phyloP scores from a whole-genome alignment of 108 stramenopile species.

The Cyclostephanos tholiformis region DNA sequence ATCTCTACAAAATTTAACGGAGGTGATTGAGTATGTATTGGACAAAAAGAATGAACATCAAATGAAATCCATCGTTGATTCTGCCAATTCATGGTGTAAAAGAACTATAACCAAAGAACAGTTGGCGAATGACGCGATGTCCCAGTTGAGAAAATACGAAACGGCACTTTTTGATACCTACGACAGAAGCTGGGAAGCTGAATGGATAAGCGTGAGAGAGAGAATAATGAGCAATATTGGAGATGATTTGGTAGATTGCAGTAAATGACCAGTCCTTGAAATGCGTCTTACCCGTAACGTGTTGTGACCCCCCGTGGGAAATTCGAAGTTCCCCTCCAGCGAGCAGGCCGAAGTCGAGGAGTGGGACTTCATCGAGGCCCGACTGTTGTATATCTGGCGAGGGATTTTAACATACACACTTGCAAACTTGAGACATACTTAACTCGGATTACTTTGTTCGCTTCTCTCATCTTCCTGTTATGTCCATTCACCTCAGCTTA shows the following conservation, averaged over 20 bases:
- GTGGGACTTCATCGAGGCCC: no score
- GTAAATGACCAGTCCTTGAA: not conserved
- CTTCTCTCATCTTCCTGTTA: no score
- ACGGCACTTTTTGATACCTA: not conserved
- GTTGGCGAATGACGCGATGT: not conserved
- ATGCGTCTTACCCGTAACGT: no score
- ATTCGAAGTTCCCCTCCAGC: no score
- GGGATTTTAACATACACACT: no score
- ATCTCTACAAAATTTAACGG: conserved; percentile 3
- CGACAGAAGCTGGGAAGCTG: not conserved
- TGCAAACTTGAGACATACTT: no score
- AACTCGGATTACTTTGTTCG: no score
- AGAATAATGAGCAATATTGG: not conserved
- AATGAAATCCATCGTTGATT: conserved; percentile 7
- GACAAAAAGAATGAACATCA: conserved; percentile 1
- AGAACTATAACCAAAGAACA: conserved; percentile 8
- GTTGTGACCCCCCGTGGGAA: no score
- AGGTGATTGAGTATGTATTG: conserved; percentile 9
- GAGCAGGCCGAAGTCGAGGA: no score
- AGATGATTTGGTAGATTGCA: conserved; percentile 14
- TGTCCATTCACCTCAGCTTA: no score
- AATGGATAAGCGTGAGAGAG: not conserved
- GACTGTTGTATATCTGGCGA: no score
- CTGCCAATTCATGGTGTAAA: conserved; percentile 23
- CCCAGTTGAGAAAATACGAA: conserved; percentile 17